Conservation (phyloP, 2,329 filamentous ascomycete genomes). For the Periconia sp. region DNA sequence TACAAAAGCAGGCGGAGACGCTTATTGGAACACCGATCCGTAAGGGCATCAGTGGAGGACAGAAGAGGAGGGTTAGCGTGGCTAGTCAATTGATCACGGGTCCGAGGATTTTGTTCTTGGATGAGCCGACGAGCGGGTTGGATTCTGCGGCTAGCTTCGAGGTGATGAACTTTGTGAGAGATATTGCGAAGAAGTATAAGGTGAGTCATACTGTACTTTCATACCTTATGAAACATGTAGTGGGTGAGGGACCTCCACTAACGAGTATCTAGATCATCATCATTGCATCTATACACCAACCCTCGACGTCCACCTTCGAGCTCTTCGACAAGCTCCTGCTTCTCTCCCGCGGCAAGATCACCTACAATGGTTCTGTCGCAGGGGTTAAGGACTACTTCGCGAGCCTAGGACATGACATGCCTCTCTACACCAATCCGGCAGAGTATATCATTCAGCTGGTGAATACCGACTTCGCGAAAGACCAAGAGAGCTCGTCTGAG, state of each 20-base stretch:
- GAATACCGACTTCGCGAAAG: constrained; percentile 73
- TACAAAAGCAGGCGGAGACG: constrained; percentile 70
- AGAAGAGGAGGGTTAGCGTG: constrained; percentile 81
- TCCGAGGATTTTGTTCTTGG: constrained; percentile 80
- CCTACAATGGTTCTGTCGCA: constrained; percentile 72
- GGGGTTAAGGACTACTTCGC: constrained; percentile 69
- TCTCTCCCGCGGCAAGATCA: constrained; percentile 71
- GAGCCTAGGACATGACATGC: constrained; percentile 66
- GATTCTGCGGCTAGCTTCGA: constrained; percentile 80
- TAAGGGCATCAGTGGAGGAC: constrained; percentile 84
- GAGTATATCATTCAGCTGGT: constrained; percentile 81
- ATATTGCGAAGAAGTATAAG: constrained; percentile 70
- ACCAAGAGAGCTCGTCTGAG: constrained; percentile 55
- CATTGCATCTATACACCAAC: constrained; percentile 84
- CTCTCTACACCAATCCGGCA: constrained; percentile 76
- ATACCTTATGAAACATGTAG: too few relatives aligned
- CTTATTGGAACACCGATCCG: constrained; percentile 82
- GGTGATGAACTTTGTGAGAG: constrained; percentile 74
- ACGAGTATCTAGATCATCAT: constrained; percentile 66
- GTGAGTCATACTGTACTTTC: constrained; percentile 47
- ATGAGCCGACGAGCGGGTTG: constrained; percentile 83
- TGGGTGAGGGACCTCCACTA: too few relatives aligned
- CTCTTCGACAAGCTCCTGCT: constrained; percentile 82
- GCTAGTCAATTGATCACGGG: constrained; percentile 82
- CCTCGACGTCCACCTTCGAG: constrained; percentile 78